Evolutionary conservation across 2,329 filamentous ascomycete species (phyloP), one percentile per base, ranked within the genome.

Genomic region (Fusarium liriodendri): DNA sequence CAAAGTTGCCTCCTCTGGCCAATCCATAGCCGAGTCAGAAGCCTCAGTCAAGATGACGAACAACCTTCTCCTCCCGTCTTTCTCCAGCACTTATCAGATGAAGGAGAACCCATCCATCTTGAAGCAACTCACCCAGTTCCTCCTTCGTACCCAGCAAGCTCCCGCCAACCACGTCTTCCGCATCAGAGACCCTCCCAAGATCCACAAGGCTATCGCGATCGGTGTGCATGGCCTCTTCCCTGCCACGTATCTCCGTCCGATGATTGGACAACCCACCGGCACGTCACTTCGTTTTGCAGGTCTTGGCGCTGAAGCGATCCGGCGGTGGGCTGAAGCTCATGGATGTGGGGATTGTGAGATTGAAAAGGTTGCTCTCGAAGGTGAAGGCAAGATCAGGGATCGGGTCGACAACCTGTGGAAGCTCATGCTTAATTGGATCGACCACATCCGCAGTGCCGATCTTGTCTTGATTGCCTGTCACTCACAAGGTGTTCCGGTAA

Each of bases 211-310:
- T 14, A 88, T 99, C 6, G 95, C 95, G 1, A 98, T 99, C 75
- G 97, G 97, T 42, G 91, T 99, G 1, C 97, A 99, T 81, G 97
- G 97, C 1, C 93, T 97, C 69, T 98, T 98, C 75, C 97, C 97
- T 1, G 95, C 95, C 1, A 90, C 93, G 0, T 90, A 97, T 47
- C 88, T 99, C 38, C 92, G 97, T n/a, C 93, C 93, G 22, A 93
- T 99, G 76, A 92, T 98, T 18, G 97, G 97, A 0, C 96, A 98
- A 77, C 97, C 97, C 0, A 99, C 95, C 0, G 97, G 97, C 7
- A 99, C 97, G 1, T 98, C 96, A 0, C 91, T 98, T 66, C 92
- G 95, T 45, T 99, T 99, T 80, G 95, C 95, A 11, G 96, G 94
- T 72, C 92, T 96, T 79, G 94, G 93, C 20, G 95, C 95, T 7